A percentile compares a stretch with the other conserved stretches of the same genome.
Evolutionary conservation across 805 yeast species (phyloP).

Genomic region (Kregervanrija delftensis): DNA sequence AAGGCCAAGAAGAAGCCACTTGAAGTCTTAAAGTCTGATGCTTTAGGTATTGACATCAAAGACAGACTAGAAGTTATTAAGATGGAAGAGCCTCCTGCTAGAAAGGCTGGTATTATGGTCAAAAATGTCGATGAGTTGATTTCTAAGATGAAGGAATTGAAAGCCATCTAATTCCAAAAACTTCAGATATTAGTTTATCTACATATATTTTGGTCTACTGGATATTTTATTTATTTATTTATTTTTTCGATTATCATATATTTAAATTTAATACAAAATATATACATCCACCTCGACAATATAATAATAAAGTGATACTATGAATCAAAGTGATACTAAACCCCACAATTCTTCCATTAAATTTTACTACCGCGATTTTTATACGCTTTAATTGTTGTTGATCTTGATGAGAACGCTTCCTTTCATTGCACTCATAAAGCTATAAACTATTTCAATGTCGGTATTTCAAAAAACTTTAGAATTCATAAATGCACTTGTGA

Average conservation of each 20-base stretch:
- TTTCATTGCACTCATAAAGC: too few species aligned
- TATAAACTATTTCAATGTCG: too few species aligned
- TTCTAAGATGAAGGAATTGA: conserved; percentile 65
- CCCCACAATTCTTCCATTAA: too few species aligned
- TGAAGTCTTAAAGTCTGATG: conserved; percentile 55
- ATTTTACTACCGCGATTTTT: too few species aligned
- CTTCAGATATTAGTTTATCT: background rate
- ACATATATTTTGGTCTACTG: background rate
- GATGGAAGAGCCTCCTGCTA: conserved; percentile 79
- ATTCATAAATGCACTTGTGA: conserved; percentile 24
- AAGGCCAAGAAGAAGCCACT: conserved; percentile 96
- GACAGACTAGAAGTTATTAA: conserved; percentile 61
- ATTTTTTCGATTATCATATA: background rate
- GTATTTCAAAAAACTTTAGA: conserved; percentile 2
- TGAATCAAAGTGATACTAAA: too few species aligned
- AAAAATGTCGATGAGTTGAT: conserved; percentile 76
- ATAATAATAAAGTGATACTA: too few species aligned
- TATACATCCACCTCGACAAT: background rate
- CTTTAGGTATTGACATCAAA: conserved; percentile 59
- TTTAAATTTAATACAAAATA: background rate
- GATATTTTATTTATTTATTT: background rate
- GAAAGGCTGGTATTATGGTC: conserved; percentile 79
- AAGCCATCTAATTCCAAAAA: conserved; percentile 43
- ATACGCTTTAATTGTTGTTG: too few species aligned
- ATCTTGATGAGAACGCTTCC: too few species aligned